A percentile compares a stretch with the other conserved stretches of the same genome.
phyloP scores from a whole-genome alignment of 768 basidiomycete species.

The Sarcodon sp. region DNA sequence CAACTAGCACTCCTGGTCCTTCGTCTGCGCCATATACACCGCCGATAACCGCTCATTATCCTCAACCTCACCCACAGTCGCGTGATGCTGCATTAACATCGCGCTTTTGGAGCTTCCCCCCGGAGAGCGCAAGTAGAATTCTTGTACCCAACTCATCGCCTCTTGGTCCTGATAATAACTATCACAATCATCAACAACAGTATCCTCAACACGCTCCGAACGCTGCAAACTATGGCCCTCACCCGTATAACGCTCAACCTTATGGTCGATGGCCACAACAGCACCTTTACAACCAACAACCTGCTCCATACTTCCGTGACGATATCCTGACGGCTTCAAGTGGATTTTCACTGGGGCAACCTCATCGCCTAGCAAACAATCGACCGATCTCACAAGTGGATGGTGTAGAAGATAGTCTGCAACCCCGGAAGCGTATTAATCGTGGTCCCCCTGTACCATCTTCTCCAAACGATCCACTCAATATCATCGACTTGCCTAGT shows the following conservation, averaged over 20 bases:
- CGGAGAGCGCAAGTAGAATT: slow-evolving; percentile 39
- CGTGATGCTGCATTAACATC: slow-evolving; percentile 63
- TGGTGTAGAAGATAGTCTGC: slow-evolving; percentile 35
- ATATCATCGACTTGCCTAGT: slow-evolving; percentile 18
- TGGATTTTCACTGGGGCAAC: slow-evolving; percentile 31
- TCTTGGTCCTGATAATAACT: slow-evolving; percentile 24
- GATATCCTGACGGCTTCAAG: slow-evolving; percentile 53
- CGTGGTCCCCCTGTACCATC: slow-evolving; percentile 23
- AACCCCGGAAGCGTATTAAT: slow-evolving; percentile 62
- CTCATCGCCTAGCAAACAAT: slow-evolving; percentile 30
- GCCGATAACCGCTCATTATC: slow-evolving; percentile 8
- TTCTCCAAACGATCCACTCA: slow-evolving; percentile 25
- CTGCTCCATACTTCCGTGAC: slow-evolving; percentile 8
- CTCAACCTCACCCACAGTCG: slow-evolving; percentile 47
- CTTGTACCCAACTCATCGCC: slow-evolving; percentile 60
- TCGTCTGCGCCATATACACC: slow-evolving; percentile 11
- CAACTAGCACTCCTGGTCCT: slow-evolving; percentile 10
- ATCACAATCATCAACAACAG: slow-evolving; percentile 13
- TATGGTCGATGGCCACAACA: too few species aligned
- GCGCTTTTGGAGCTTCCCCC: slow-evolving; percentile 39
- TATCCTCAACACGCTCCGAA: too few species aligned
- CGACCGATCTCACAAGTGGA: slow-evolving; percentile 29
- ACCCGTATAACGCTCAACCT: too few species aligned
- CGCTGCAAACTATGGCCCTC: too few species aligned
- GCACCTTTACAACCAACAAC: neutral